Conservation (phyloP, 2,329 filamentous ascomycete genomes). For the Fusarium lateritium region DNA sequence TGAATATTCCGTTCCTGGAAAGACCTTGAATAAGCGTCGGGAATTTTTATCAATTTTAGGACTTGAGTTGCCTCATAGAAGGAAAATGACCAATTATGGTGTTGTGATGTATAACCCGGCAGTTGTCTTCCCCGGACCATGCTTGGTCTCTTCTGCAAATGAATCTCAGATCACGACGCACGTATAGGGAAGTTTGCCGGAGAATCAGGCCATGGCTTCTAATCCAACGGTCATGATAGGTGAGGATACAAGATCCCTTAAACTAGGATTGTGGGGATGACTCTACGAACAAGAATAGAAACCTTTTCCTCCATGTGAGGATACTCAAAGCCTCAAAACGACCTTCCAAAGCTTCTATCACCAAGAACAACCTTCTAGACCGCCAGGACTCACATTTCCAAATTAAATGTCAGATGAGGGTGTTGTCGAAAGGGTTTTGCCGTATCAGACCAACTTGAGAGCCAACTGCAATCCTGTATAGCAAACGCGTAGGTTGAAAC, state of each 20-base stretch:
- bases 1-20: constrained; percentile 1
- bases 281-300: background rate
- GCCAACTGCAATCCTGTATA: background rate
- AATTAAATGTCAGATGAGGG: constrained; percentile 1
- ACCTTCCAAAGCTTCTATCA: background rate
- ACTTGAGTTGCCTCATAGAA: background rate
- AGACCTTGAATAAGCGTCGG: background rate
- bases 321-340: background rate
- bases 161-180: constrained; percentile 18
- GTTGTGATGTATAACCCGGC: background rate
- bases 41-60: constrained; percentile 12
- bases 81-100: background rate
- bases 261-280: background rate
- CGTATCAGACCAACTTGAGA: background rate
- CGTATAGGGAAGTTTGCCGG: constrained; percentile 15
- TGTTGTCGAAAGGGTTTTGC: constrained; percentile 8
- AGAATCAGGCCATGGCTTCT: background rate
- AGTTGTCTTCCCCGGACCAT: constrained; percentile 4
- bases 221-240: constrained; percentile 7
- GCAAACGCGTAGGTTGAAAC: background rate
- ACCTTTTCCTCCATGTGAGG: background rate
- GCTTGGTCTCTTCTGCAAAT: background rate
- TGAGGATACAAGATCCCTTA: constrained; percentile 2
- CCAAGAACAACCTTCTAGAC: background rate
- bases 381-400: background rate